phyloP scores from a whole-genome alignment of 2,329 filamentous ascomycete species.

The Cytospora piceicola region DNA sequence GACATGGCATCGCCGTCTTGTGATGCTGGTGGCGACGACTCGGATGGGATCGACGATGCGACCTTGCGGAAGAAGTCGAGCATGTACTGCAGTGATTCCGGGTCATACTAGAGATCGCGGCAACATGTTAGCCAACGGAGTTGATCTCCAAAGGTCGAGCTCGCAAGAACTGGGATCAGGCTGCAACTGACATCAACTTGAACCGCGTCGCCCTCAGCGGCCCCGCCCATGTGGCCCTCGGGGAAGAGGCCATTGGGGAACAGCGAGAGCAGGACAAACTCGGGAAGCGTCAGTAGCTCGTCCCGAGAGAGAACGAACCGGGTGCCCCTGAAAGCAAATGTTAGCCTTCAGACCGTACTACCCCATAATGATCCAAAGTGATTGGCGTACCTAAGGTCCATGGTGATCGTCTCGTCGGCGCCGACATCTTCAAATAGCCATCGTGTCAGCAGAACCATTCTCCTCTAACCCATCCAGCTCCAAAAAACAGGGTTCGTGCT shows the following conservation, averaged over 20 bases:
- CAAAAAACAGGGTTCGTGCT: conserved; percentile 34
- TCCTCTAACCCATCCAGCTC: conserved; percentile 21
- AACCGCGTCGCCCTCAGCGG: conserved; percentile 90
- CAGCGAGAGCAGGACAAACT: conserved; percentile 95
- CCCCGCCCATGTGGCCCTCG: conserved; percentile 92
- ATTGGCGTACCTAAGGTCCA: conserved; percentile 80
- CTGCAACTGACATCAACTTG: conserved; percentile 78
- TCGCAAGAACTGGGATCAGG: background rate
- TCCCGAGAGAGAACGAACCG: conserved; percentile 93
- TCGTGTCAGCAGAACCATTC: conserved; percentile 30
- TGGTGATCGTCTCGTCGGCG: conserved; percentile 90
- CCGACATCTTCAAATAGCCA: conserved; percentile 64
- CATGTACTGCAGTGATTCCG: conserved; percentile 96
- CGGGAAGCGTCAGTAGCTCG: conserved; percentile 90
- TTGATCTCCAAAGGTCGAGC: conserved; percentile 26
- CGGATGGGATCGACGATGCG: conserved; percentile 89
- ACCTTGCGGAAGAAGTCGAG: conserved; percentile 97
- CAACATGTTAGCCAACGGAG: background rate
- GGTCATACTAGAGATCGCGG: conserved; percentile 76
- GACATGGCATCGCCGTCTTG: conserved; percentile 67
- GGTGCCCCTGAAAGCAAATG: conserved; percentile 67
- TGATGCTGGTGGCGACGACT: conserved; percentile 68
- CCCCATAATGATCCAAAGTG: background rate
- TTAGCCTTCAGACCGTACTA: conserved; percentile 9
- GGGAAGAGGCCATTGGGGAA: conserved; percentile 98